Base-by-base conservation (phyloP, 2,329 filamentous ascomycete genomes). In the Pseudogymnoascus destructans region DNA sequence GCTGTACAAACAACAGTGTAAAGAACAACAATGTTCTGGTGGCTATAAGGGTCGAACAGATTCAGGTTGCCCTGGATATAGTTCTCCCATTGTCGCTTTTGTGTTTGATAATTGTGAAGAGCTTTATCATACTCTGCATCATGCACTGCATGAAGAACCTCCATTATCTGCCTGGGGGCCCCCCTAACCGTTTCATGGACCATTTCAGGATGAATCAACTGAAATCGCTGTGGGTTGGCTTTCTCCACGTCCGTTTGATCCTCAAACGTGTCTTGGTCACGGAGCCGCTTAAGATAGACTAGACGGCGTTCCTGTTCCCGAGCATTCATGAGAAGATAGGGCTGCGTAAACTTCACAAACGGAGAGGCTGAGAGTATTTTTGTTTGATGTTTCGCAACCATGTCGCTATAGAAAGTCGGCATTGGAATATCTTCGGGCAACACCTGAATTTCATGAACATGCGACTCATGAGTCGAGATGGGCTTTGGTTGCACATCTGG, bases 41-140 rank as follows among this genome's bases (percentile, higher is more conserved):
- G 95, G 0, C 89, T 87, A 68, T 90, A 93, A 0, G 95, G 93
- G 68, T 98, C 90, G 65, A 96, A 98, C 1, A 97, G 78, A 66
- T 95, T 87, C 30, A 87, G 76, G 64, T 93, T 95, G 11, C 89
- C 89, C 56, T 92, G 84, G 19, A 96, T 85, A 66, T 95, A 95
- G 25, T 89, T 88, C 69, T 98, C 93, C 93, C 93, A 98, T 65
- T 96, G 91, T 27, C 89, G 82, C 59, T 90, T 95, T 69, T 97
- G 92, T 0, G 89, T 96, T 69, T 90, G 82, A 68, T 97, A 98
- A 65, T 91, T 90, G 71, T 96, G 89, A 32, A 95, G 74, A 1
- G 92, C 91, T 71, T 93, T 95, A 69, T 98, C 91, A 66, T 97
- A 96, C 70, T 98, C 93, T 1, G 91, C 91, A 68, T 96, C 89